These are phyloP conservation scores for Creolimax fragrantissima DNA, from an alignment of 78 protist species.

Conservation along the genomic window DNA sequence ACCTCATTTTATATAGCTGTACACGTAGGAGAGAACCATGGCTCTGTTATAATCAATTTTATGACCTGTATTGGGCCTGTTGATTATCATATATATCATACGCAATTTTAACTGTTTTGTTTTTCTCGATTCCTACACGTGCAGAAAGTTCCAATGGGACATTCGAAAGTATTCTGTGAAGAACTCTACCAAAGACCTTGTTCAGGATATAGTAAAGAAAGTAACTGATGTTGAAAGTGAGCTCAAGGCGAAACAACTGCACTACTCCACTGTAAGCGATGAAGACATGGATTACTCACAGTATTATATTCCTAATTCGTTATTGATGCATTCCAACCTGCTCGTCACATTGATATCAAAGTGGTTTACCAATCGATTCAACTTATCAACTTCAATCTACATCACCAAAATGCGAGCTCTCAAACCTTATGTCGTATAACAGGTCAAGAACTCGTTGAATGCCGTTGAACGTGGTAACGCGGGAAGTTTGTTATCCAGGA, in stretches of 20 bases:
- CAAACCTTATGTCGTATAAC: background rate
- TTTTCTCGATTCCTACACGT: background rate
- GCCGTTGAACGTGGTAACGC: background rate
- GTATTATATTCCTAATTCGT: too few species aligned
- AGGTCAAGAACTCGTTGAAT: background rate
- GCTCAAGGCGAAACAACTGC: conserved; percentile 6
- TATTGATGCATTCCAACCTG: too few species aligned
- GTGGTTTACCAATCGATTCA: background rate
- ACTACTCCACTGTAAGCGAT: background rate
- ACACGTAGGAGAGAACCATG: too few species aligned
- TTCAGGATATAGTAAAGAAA: background rate
- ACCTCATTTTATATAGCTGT: too few species aligned
- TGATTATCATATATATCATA: background rate
- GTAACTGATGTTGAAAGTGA: conserved; percentile 16
- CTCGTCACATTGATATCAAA: background rate
- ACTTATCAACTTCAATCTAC: background rate
- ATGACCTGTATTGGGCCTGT: background rate
- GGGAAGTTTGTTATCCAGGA: conserved; percentile 29
- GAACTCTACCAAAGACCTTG: conserved; percentile 13
- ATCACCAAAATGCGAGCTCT: too few species aligned
- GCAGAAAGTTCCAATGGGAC: conserved; percentile 38
- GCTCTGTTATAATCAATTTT: too few species aligned
- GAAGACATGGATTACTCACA: too few species aligned
- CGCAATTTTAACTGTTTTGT: background rate
- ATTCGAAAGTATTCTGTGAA: conserved; percentile 19